Percentiles rank a stretch among this genome's conserved stretches.
Evolutionary conservation across 495 filamentous ascomycete species (phyloP).

Genomic region (Astrothelium subdiscretum): DNA sequence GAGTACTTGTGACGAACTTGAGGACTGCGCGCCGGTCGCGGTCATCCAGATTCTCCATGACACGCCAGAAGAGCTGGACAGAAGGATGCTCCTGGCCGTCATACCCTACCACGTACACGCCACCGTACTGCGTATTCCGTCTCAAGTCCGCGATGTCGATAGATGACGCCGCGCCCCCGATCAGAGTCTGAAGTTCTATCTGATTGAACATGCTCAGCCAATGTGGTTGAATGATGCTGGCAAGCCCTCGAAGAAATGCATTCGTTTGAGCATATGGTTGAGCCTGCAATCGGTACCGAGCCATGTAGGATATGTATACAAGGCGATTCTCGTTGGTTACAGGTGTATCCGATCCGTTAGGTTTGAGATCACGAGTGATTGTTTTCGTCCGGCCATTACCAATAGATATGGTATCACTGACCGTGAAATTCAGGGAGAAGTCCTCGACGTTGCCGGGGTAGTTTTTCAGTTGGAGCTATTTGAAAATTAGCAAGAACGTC

Average conservation of each 20-base stretch:
- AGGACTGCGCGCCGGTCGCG: conserved; percentile 72
- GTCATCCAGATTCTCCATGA: conserved; percentile 65
- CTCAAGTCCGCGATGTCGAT: conserved; percentile 83
- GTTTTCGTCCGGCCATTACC: conserved; percentile 36
- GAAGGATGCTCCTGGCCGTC: conserved; percentile 77
- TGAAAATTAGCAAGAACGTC: conserved; percentile 1
- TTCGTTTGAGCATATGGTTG: conserved; percentile 70
- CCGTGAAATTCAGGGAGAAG: conserved; percentile 79
- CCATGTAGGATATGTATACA: conserved; percentile 88
- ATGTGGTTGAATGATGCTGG: conserved; percentile 74
- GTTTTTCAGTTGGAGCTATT: conserved; percentile 68
- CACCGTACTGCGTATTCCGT: conserved; percentile 76
- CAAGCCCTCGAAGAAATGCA: conserved; percentile 76
- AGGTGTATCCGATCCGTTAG: conserved; percentile 58
- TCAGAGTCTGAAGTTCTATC: conserved; percentile 78
- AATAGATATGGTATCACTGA: conserved; percentile 62
- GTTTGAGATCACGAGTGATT: conserved; percentile 61
- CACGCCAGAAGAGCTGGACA: conserved; percentile 81
- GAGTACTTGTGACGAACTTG: conserved; percentile 91
- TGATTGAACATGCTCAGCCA: conserved; percentile 99
- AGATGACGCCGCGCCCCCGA: conserved; percentile 72
- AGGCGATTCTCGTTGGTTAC: conserved; percentile 88
- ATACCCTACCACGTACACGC: conserved; percentile 76
- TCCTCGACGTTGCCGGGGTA: conserved; percentile 71
- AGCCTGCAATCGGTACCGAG: conserved; percentile 67